Percentiles rank a stretch among this genome's conserved stretches.
Evolutionary conservation across 169 alveolate species (phyloP).

Genomic region (Amoebophrya sp.): DNA sequence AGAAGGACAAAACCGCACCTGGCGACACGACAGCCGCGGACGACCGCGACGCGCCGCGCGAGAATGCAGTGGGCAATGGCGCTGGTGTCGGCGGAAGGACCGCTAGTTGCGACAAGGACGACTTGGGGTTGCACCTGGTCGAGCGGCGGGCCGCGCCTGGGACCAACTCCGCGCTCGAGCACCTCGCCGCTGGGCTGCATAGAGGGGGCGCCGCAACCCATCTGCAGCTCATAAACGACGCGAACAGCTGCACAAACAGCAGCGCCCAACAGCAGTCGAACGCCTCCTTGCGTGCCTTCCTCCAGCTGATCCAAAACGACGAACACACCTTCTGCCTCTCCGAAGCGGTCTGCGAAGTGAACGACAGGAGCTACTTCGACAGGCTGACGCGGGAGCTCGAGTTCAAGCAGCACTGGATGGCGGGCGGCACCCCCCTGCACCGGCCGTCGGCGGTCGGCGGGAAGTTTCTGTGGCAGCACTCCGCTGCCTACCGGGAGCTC

Average conservation of each 20-base stretch:
- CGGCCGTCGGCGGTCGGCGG: neutral
- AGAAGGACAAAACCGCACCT: neutral
- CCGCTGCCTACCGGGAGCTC: neutral
- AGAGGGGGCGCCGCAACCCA: neutral
- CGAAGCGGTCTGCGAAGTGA: neutral
- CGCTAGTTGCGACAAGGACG: neutral
- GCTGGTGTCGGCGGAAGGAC: too few relatives aligned
- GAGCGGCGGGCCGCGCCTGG: neutral
- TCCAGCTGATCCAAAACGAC: neutral
- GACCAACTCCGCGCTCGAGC: neutral
- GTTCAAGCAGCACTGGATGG: neutral
- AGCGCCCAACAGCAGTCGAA: too few relatives aligned
- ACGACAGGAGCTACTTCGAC: neutral
- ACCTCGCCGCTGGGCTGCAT: neutral
- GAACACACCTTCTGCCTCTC: neutral
- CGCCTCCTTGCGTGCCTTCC: neutral
- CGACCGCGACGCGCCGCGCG: too few relatives aligned
- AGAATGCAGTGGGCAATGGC: too few relatives aligned
- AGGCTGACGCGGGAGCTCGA: neutral
- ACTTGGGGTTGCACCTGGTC: neutral
- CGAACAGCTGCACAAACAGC: too few relatives aligned
- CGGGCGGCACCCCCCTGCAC: neutral
- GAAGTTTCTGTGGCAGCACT: neutral
- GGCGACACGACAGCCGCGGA: neutral
- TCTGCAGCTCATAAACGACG: neutral